Evolutionary conservation across 192 early-diverging fungal genomes (phyloP).

Genomic region (Coemansia sp.): DNA sequence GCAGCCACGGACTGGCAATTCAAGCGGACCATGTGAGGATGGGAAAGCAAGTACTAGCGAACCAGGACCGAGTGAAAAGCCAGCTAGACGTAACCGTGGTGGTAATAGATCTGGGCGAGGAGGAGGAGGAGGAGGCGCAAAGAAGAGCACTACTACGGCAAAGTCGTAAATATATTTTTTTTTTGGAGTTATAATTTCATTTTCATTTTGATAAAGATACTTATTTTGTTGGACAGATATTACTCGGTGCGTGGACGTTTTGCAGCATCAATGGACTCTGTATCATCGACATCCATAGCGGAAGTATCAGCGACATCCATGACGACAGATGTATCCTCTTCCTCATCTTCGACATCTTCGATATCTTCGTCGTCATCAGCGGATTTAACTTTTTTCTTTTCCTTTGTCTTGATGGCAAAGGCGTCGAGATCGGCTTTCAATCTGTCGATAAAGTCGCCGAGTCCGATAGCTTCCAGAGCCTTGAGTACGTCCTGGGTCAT

Average conservation of each 20-base stretch:
- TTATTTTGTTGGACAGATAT: too few relatives aligned
- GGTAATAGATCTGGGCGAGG: slow-evolving; percentile 8
- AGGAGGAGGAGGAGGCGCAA: not conserved
- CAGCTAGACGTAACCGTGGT: slow-evolving; percentile 17
- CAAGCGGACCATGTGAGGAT: not conserved
- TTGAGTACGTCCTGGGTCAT: slow-evolving; percentile 43
- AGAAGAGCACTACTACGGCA: not conserved
- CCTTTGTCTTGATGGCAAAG: slow-evolving; percentile 14
- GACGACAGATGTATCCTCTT: slow-evolving; percentile 9
- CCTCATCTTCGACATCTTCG: slow-evolving; percentile 15
- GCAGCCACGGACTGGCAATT: not conserved
- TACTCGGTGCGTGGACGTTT: slow-evolving; percentile 24
- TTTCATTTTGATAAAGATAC: not conserved
- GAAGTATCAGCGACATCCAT: not conserved
- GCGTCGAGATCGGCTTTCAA: slow-evolving; percentile 32
- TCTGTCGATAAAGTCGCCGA: slow-evolving; percentile 42
- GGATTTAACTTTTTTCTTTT: slow-evolving; percentile 32
- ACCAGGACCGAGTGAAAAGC: slow-evolving; percentile 1
- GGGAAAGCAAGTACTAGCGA: not conserved
- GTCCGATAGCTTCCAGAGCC: slow-evolving; percentile 44
- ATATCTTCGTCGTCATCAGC: slow-evolving; percentile 8
- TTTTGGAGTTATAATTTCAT: not conserved
- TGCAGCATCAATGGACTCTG: not conserved
- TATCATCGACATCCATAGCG: slow-evolving; percentile 12
- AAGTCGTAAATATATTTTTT: not conserved